Evolutionary conservation across 2,329 filamentous ascomycete genomes (phyloP).

Genomic region (Apiospora hydei): DNA sequence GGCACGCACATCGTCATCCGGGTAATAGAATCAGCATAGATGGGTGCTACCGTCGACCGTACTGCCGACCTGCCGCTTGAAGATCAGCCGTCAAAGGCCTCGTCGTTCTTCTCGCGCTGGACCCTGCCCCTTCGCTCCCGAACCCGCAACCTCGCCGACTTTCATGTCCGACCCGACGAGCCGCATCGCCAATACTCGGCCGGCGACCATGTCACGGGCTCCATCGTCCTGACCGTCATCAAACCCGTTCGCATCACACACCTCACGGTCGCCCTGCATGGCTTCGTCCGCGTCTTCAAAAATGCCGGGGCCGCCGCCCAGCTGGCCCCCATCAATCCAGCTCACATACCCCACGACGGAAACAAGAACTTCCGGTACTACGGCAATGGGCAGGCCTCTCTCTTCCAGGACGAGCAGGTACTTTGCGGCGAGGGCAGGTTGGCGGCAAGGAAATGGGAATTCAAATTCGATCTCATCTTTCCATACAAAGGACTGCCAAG

Average conservation of each 20-base stretch:
- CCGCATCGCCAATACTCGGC: constrained; percentile 79
- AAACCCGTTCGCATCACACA: constrained; percentile 82
- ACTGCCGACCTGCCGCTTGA: constrained; percentile 45
- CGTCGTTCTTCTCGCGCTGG: constrained; percentile 61
- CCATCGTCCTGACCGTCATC: constrained; percentile 74
- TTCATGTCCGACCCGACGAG: constrained; percentile 78
- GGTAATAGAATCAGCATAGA: constrained; percentile 47
- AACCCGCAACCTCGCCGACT: constrained; percentile 75
- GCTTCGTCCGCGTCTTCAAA: constrained; percentile 81
- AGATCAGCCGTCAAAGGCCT: constrained; percentile 53
- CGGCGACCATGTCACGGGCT: constrained; percentile 77
- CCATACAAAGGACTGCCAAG: constrained; percentile 77
- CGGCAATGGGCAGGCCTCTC: constrained; percentile 78
- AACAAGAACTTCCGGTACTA: constrained; percentile 63
- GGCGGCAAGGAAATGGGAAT: constrained; percentile 78
- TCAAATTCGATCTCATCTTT: constrained; percentile 78
- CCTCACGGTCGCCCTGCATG: constrained; percentile 78
- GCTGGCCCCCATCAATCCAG: constrained; percentile 50
- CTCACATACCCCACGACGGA: constrained; percentile 47
- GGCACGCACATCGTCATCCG: constrained; percentile 39
- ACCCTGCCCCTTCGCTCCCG: constrained; percentile 59
- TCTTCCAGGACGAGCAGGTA: constrained; percentile 84
- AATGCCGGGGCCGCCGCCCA: constrained; percentile 65
- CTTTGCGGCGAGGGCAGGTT: constrained; percentile 80
- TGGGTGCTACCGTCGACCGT: constrained; percentile 53